Conservation (phyloP, 2,329 filamentous ascomycete genomes). For the Microcyclospora pomicola region DNA sequence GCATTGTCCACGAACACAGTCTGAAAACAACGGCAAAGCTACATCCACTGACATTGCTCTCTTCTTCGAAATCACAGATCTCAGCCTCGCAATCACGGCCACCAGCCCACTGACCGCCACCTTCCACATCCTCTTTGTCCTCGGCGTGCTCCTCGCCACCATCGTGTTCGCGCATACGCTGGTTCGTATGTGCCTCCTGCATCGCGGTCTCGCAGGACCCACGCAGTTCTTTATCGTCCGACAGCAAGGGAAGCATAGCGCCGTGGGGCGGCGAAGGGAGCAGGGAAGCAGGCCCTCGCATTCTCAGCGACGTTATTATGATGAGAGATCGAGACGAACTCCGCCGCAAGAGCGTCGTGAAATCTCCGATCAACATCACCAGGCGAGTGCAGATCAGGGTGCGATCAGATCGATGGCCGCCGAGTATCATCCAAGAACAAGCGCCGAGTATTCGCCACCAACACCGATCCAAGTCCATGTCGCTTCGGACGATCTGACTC, state of each 20-base stretch:
- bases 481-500: constrained; percentile 41
- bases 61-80: constrained; percentile 9
- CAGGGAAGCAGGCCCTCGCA: too few relatives aligned
- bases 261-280: too few relatives aligned
- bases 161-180: constrained; percentile 72
- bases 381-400: too few relatives aligned
- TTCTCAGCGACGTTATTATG: too few relatives aligned
- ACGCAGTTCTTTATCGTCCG: not conserved
- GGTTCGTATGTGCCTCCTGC: constrained; percentile 56
- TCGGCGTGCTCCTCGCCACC: constrained; percentile 59
- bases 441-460: constrained; percentile 48
- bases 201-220: not conserved
- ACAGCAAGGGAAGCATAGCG: not conserved
- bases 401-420: too few relatives aligned
- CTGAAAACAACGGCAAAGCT: too few relatives aligned
- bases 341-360: too few relatives aligned
- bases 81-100: constrained; percentile 55
- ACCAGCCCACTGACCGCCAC: constrained; percentile 47
- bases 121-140: constrained; percentile 66
- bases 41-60: too few relatives aligned
- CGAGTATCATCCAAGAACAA: too few relatives aligned
- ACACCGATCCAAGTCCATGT: constrained; percentile 66
- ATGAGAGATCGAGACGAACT: too few relatives aligned
- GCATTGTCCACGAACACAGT: too few relatives aligned
- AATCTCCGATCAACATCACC: too few relatives aligned